Percentiles rank a stretch among this genome's conserved stretches.
phyloP scores from a whole-genome alignment of 768 basidiomycete genomes.

The Suillus weaverae region DNA sequence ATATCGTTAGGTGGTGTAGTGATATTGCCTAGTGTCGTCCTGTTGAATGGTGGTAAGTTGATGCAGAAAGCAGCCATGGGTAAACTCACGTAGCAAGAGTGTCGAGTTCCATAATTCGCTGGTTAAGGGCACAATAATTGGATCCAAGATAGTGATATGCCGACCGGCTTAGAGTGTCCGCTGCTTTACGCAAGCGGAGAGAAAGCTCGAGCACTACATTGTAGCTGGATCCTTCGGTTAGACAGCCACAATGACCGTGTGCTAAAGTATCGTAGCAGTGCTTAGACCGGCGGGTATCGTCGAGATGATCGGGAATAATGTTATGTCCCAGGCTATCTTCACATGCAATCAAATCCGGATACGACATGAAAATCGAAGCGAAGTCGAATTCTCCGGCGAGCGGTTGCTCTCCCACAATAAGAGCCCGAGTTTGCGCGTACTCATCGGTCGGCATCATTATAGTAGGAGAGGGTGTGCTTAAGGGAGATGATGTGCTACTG shows the following conservation, averaged over 20 bases:
- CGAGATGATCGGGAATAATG: constrained; percentile 7
- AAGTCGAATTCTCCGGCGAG: constrained; percentile 42
- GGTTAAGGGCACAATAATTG: constrained; percentile 37
- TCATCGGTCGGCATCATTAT: constrained; percentile 50
- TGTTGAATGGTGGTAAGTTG: constrained; percentile 23
- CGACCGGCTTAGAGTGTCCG: constrained; percentile 53
- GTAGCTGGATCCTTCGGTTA: constrained; percentile 54
- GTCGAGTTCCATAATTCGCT: constrained; percentile 52
- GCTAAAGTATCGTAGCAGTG: constrained; percentile 14
- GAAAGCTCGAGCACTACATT: constrained; percentile 66
- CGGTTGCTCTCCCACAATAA: constrained; percentile 23
- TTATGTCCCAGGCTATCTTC: constrained; percentile 14
- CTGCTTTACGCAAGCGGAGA: constrained; percentile 58
- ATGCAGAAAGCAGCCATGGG: background rate
- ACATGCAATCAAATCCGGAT: constrained; percentile 23
- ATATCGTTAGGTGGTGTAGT: constrained; percentile 28
- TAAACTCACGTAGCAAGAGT: constrained; percentile 50
- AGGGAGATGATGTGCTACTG: constrained; percentile 20
- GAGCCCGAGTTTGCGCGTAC: constrained; percentile 34
- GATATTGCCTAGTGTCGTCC: constrained; percentile 43
- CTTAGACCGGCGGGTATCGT: constrained; percentile 15
- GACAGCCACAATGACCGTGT: constrained; percentile 55
- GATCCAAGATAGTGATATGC: constrained; percentile 36
- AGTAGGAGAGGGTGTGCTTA: constrained; percentile 32
- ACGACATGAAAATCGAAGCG: constrained; percentile 41